These are phyloP conservation scores for Mycocentrospora acerina DNA, from an alignment of 2,329 filamentous ascomycete genomes.

Conservation along the genomic window DNA sequence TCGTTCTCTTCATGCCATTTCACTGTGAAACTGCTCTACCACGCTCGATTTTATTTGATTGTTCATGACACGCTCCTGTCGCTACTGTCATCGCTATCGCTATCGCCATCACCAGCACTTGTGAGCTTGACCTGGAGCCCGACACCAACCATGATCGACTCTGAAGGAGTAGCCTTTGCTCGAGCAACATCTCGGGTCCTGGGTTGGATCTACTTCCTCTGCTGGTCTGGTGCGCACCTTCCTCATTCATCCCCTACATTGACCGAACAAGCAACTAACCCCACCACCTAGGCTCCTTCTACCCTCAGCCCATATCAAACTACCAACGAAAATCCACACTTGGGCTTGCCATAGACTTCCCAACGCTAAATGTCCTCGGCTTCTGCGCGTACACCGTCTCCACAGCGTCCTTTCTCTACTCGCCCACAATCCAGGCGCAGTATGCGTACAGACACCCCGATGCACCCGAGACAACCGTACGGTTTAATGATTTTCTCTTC, in stretches of 20 bases:
- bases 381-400: constrained; percentile 77
- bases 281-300: constrained; percentile 57
- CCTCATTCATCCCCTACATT: background rate
- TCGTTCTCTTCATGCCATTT: too few relatives aligned
- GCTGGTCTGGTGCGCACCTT: constrained; percentile 25
- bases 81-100: too few relatives aligned
- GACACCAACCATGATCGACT: constrained; percentile 17
- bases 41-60: too few relatives aligned
- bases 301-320: constrained; percentile 86
- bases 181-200: constrained; percentile 36
- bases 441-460: constrained; percentile 78
- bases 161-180: constrained; percentile 32
- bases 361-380: constrained; percentile 70
- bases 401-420: constrained; percentile 75
- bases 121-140: constrained; percentile 1
- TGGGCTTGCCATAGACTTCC: constrained; percentile 87
- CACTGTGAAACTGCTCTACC: too few relatives aligned
- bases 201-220: constrained; percentile 41
- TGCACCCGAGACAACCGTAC: constrained; percentile 77
- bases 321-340: constrained; percentile 72
- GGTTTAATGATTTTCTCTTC: constrained; percentile 88
- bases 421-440: constrained; percentile 72
- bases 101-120: constrained; percentile 4
- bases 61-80: too few relatives aligned
- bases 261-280: too few relatives aligned